Evolutionary conservation across 2,329 filamentous ascomycete species (phyloP), one percentile per base, ranked within the genome.

Genomic region (Penicillium aurantiogriseum): DNA sequence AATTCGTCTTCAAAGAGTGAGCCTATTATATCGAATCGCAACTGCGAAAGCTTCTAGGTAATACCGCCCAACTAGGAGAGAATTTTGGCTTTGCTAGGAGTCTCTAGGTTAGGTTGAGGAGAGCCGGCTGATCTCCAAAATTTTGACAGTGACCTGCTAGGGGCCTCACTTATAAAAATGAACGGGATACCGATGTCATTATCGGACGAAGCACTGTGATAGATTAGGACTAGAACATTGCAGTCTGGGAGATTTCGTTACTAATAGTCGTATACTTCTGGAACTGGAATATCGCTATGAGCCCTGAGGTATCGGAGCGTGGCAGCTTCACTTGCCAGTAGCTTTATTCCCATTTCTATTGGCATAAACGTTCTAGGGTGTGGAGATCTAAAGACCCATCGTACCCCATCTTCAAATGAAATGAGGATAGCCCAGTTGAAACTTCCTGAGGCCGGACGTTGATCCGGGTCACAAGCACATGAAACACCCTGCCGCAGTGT

Each of bases 371-470:
- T 17, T 29, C 35, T 21, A 50, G 23, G 2, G 21, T 29, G 23
- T 29, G 17, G 23, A 10, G 35, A 50, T 17, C 47, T 50, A 39
- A 50, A 39, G 10, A 50, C 25, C 47, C 23, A 50, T 39, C 23
- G 47, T 15, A 50, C 47, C 6, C 47, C 1, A 29, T 50, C 47
- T 39, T 39, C 35, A 39, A 50, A 49, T 4, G 35, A 50, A 39
- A 50, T 19, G 15, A 50, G 39, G 23, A 50, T 19, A 50, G 47
- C 47, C 47, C 23, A 50, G 47, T 50, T 50, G 23, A 50, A 50
- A 39, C 47, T 50, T 29, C 47, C 47, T 11, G 47, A 50, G 23
- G 23, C 35, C 7, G 47, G 47, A 39, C 35, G 35, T 29, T 50
- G 23, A 39, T 39, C 47, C 2, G 17, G 47, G 5, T 50, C 17